Evolutionary conservation across 345 rosid genomes (phyloP).

Genomic region (Euphorbia pulcherrima): DNA sequence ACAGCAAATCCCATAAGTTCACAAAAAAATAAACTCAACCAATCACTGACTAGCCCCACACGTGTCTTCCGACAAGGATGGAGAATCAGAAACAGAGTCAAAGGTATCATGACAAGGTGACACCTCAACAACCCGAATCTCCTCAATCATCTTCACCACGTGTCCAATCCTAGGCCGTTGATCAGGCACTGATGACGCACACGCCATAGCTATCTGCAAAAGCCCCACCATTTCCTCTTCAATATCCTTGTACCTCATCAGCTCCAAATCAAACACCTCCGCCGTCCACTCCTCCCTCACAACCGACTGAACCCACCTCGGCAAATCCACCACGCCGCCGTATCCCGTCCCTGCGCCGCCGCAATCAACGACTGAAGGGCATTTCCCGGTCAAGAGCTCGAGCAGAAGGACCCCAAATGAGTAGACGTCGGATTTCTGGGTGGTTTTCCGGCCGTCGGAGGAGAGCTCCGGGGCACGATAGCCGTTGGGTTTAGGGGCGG

Average conservation of each 20-base stretch:
- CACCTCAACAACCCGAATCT: slow-evolving; percentile 50
- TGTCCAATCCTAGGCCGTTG: slow-evolving; percentile 60
- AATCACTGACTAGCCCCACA: slow-evolving; percentile 54
- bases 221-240: slow-evolving; percentile 84
- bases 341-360: slow-evolving; percentile 41
- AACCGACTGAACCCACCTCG: slow-evolving; percentile 74
- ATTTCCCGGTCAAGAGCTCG: slow-evolving; percentile 77
- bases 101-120: slow-evolving; percentile 59
- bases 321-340: slow-evolving; percentile 59
- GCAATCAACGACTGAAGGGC: slow-evolving; percentile 53
- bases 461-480: slow-evolving; percentile 64
- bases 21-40: background rate
- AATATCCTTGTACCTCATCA: slow-evolving; percentile 77
- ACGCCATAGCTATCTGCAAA: slow-evolving; percentile 66
- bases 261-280: slow-evolving; percentile 76
- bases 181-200: slow-evolving; percentile 47
- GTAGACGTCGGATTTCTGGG: slow-evolving; percentile 73
- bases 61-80: slow-evolving; percentile 72
- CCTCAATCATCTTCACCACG: slow-evolving; percentile 72
- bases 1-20: background rate
- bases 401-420: slow-evolving; percentile 70
- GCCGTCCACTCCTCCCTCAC: slow-evolving; percentile 91
- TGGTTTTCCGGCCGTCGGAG: slow-evolving; percentile 41
- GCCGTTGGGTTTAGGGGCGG: slow-evolving; percentile 53
- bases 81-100: slow-evolving; percentile 69